Conservation (phyloP, 1,284 basidiomycete species). For the Fomitiporia mediterranea region DNA sequence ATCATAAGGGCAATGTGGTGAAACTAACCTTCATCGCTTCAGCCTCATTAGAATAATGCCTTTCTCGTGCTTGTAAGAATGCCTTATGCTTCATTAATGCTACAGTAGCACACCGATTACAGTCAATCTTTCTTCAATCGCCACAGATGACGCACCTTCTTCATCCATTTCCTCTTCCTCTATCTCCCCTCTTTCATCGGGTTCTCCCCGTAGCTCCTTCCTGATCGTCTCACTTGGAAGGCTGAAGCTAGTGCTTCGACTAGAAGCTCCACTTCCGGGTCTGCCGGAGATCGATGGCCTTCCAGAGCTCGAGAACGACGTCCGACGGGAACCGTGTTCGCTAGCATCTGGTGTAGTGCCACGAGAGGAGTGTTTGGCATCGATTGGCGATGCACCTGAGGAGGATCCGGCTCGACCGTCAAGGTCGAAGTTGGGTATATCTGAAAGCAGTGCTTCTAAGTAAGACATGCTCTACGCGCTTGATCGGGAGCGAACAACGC, state of each 20-base stretch:
- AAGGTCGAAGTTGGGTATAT: slow-evolving; percentile 64
- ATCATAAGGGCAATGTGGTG: not conserved
- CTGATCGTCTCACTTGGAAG: slow-evolving; percentile 60
- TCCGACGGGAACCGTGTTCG: slow-evolving; percentile 70
- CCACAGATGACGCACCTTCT: slow-evolving; percentile 52
- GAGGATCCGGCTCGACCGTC: slow-evolving; percentile 33
- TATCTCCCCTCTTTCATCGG: slow-evolving; percentile 52
- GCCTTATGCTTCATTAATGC: slow-evolving; percentile 79
- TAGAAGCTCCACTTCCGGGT: slow-evolving; percentile 59
- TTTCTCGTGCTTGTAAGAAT: slow-evolving; percentile 76
- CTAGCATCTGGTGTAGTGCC: slow-evolving; percentile 34
- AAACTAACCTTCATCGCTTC: slow-evolving; percentile 80
- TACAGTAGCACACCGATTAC: slow-evolving; percentile 27
- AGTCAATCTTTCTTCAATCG: not conserved
- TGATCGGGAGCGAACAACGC: slow-evolving; percentile 27
- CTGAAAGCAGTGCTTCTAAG: slow-evolving; percentile 33
- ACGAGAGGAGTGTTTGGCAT: slow-evolving; percentile 12
- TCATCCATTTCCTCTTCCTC: slow-evolving; percentile 84
- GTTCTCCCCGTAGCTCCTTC: slow-evolving; percentile 45
- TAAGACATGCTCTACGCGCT: not conserved
- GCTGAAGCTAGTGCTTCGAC: slow-evolving; percentile 80
- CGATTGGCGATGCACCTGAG: slow-evolving; percentile 11
- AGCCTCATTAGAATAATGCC: slow-evolving; percentile 89
- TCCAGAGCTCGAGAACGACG: slow-evolving; percentile 68
- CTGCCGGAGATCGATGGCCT: slow-evolving; percentile 46